Conservation (phyloP, 2,329 filamentous ascomycete species). For the Colletotrichum cuscutae region DNA sequence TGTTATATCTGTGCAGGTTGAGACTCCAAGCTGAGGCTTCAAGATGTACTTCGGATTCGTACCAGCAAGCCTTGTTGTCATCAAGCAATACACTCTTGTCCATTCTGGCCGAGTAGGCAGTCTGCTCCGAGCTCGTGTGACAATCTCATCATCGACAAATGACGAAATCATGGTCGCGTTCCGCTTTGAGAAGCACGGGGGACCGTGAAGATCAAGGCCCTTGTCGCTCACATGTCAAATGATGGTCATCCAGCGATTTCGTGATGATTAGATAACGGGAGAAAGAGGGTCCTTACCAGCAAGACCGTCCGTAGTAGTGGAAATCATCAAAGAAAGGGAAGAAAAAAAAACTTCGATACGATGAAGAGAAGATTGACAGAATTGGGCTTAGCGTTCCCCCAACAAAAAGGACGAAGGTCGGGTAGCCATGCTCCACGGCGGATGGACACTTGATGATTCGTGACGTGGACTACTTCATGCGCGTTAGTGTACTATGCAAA, state of each 20-base stretch:
- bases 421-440: conserved; percentile 20
- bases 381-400: conserved; percentile 32
- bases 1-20: background rate
- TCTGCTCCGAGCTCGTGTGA: background rate
- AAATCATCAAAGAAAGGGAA: background rate
- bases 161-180: background rate
- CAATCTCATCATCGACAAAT: background rate
- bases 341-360: conserved; percentile 16
- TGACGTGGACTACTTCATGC: conserved; percentile 18
- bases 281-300: conserved; percentile 4
- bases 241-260: background rate
- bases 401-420: conserved; percentile 32
- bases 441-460: conserved; percentile 13
- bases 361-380: background rate
- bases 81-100: background rate
- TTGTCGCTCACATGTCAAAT: conserved; percentile 6
- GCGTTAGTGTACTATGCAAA: background rate
- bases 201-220: background rate
- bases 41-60: background rate
- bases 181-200: background rate
- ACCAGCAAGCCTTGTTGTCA: background rate
- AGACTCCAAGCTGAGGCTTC: background rate
- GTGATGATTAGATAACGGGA: conserved; percentile 14
- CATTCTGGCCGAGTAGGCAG: conserved; percentile 1
- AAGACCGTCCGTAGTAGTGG: background rate